Evolutionary conservation across 805 yeast genomes (phyloP).

Genomic region (Candida anglica): DNA sequence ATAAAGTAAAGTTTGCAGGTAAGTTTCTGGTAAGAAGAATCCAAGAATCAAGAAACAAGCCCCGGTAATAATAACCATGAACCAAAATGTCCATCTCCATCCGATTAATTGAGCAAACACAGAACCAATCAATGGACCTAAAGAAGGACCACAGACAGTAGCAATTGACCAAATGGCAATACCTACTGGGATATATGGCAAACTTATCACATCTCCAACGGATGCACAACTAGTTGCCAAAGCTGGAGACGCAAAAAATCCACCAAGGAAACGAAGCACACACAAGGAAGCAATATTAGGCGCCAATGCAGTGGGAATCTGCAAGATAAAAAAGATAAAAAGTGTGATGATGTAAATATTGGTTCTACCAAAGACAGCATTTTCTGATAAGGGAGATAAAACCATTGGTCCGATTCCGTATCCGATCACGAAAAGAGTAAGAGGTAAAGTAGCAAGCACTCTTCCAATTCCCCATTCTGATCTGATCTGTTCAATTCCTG

Average conservation of each 20-base stretch:
- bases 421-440: slow-evolving; percentile 53
- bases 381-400: slow-evolving; percentile 57
- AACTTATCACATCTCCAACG: slow-evolving; percentile 41
- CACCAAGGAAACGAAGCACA: slow-evolving; percentile 51
- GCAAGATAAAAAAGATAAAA: slow-evolving; percentile 45
- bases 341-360: slow-evolving; percentile 45
- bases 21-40: slow-evolving; percentile 48
- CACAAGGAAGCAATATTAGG: slow-evolving; percentile 48
- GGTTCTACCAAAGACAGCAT: slow-evolving; percentile 50
- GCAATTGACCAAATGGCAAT: slow-evolving; percentile 52
- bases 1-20: slow-evolving; percentile 38
- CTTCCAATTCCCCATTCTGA: slow-evolving; percentile 42
- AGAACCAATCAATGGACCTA: slow-evolving; percentile 58
- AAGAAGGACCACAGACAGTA: slow-evolving; percentile 50
- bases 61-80: slow-evolving; percentile 39
- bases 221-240: slow-evolving; percentile 53
- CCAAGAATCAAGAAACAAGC: slow-evolving; percentile 29
- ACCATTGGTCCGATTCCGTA: slow-evolving; percentile 59
- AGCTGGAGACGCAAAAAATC: slow-evolving; percentile 49
- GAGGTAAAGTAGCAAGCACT: slow-evolving; percentile 46
- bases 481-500: slow-evolving; percentile 43
- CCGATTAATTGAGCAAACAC: slow-evolving; percentile 40
- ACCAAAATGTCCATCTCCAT: slow-evolving; percentile 57
- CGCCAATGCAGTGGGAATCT: slow-evolving; percentile 53
- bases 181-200: slow-evolving; percentile 42